These are phyloP conservation scores for Dendrothele bispora DNA, from an alignment of 768 basidiomycete genomes.

Conservation along the genomic window DNA sequence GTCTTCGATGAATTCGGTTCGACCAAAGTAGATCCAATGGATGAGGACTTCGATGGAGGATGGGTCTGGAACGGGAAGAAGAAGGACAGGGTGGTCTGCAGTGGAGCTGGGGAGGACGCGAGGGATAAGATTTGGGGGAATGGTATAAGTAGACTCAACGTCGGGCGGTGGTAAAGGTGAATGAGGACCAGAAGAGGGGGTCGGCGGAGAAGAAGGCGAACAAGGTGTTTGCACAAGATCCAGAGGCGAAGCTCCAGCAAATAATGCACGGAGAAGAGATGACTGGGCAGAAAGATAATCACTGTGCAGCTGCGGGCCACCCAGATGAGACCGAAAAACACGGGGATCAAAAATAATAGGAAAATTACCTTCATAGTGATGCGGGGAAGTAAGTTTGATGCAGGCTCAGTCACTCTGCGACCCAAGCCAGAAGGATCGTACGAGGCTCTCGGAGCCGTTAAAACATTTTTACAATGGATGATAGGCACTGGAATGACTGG, in stretches of 20 bases:
- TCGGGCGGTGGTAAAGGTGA: constrained; percentile 22
- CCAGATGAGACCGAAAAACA: constrained; percentile 4
- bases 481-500: constrained; percentile 55
- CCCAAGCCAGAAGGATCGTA: constrained; percentile 44
- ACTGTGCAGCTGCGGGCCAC: constrained; percentile 60
- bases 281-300: constrained; percentile 87
- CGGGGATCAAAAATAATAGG: too few species aligned
- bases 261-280: constrained; percentile 64
- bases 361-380: constrained; percentile 68
- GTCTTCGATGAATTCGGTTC: constrained; percentile 61
- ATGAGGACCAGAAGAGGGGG: constrained; percentile 13
- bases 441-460: constrained; percentile 19
- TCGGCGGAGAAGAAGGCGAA: constrained; percentile 26
- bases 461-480: not conserved
- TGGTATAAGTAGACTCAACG: constrained; percentile 34
- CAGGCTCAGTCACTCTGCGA: constrained; percentile 53
- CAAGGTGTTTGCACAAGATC: constrained; percentile 52
- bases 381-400: constrained; percentile 48
- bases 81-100: constrained; percentile 65
- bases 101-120: constrained; percentile 60
- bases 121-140: constrained; percentile 58
- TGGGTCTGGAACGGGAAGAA: constrained; percentile 75
- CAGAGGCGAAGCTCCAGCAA: constrained; percentile 64
- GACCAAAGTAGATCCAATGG: constrained; percentile 84
- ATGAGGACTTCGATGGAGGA: constrained; percentile 69